phyloP scores from a whole-genome alignment of 2,329 filamentous ascomycete genomes.

The Didymella sp. region DNA sequence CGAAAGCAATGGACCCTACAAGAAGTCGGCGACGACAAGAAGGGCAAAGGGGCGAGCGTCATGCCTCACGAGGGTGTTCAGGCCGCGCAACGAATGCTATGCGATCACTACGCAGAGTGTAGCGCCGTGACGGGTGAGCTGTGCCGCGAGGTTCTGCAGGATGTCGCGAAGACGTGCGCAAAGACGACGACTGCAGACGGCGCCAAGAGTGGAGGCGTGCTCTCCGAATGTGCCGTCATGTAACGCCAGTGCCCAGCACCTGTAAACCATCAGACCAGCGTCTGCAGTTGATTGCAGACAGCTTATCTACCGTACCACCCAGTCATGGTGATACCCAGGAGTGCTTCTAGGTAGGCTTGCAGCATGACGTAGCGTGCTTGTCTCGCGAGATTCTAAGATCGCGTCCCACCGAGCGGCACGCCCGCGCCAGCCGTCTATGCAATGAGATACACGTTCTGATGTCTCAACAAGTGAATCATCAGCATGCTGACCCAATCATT shows the following conservation, averaged over 20 bases:
- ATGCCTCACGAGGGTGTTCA: constrained; percentile 59
- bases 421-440: neutral
- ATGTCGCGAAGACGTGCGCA: constrained; percentile 65
- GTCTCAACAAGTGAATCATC: neutral
- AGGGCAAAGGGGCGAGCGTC: constrained; percentile 51
- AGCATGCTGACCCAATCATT: constrained; percentile 19
- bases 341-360: neutral
- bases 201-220: constrained; percentile 53
- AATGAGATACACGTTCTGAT: neutral
- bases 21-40: constrained; percentile 46
- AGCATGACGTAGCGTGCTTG: neutral
- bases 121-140: constrained; percentile 67
- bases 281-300: neutral
- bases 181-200: constrained; percentile 64
- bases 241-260: constrained; percentile 2
- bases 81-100: constrained; percentile 65
- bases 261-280: neutral
- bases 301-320: neutral
- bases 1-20: constrained; percentile 53
- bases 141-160: constrained; percentile 65
- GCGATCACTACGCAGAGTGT: constrained; percentile 69
- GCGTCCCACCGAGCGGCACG: neutral
- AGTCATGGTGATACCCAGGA: neutral
- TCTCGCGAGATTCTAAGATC: neutral
- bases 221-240: constrained; percentile 32